Conservation (phyloP, 768 basidiomycete genomes). For the Cystofilobasidium capitatum region DNA sequence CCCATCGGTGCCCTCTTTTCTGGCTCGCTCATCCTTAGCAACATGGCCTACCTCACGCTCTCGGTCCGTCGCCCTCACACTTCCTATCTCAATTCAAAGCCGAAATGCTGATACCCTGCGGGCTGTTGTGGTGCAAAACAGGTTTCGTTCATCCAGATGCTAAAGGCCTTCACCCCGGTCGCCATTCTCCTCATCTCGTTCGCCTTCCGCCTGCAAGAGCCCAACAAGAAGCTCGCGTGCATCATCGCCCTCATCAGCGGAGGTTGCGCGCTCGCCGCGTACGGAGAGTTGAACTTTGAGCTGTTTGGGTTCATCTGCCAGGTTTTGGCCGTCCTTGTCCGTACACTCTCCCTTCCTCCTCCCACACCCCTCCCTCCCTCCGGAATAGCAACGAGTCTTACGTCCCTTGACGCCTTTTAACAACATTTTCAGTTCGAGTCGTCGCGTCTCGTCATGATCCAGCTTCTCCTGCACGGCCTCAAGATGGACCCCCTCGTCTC, state of each 20-base stretch:
- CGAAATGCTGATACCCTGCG: too few species aligned
- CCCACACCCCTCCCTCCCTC: neutral
- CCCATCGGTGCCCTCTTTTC: conserved; percentile 92
- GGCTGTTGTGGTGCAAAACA: too few species aligned
- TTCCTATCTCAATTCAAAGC: conserved; percentile 92
- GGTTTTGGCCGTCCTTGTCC: conserved; percentile 51
- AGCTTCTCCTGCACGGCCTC: conserved; percentile 82
- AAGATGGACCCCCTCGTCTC: conserved; percentile 98
- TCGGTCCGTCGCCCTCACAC: too few species aligned
- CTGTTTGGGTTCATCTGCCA: conserved; percentile 79
- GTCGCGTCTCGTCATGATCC: conserved; percentile 81
- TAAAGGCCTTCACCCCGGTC: conserved; percentile 68
- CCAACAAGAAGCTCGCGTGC: conserved; percentile 18
- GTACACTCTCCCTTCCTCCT: neutral
- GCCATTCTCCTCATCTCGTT: conserved; percentile 66
- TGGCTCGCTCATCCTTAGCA: conserved; percentile 79
- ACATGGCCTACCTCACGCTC: conserved; percentile 84
- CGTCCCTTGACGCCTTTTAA: neutral
- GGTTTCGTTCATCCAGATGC: conserved; percentile 40
- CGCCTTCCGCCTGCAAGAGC: conserved; percentile 62
- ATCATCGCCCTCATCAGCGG: conserved; percentile 57
- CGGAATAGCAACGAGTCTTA: neutral
- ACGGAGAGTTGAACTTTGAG: conserved; percentile 78
- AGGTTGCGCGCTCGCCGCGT: conserved; percentile 49
- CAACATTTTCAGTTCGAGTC: conserved; percentile 18